phyloP scores from a whole-genome alignment of 2,329 filamentous ascomycete species.

The Colletotrichum lini region DNA sequence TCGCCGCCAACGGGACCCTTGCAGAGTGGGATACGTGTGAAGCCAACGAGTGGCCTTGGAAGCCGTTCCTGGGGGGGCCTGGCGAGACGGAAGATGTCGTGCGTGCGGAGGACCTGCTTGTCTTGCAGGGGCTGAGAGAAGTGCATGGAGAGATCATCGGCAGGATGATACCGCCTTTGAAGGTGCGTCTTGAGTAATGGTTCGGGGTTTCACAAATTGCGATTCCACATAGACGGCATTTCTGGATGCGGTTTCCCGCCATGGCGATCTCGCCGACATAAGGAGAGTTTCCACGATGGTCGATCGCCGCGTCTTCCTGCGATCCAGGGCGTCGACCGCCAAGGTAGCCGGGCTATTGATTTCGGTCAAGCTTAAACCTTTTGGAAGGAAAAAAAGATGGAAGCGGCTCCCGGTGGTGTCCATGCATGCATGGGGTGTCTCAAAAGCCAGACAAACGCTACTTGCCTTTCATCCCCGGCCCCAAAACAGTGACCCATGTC shows the following conservation, averaged over 20 bases:
- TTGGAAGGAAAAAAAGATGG: not conserved
- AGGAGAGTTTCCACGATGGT: not conserved
- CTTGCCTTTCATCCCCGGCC: no score
- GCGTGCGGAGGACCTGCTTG: constrained; percentile 21
- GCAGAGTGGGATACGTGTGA: constrained; percentile 47
- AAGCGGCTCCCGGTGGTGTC: not conserved
- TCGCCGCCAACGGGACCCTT: constrained; percentile 45
- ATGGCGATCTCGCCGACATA: constrained; percentile 15
- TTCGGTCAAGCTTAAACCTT: constrained; percentile 18
- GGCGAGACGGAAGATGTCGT: constrained; percentile 9
- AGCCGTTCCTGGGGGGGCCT: constrained; percentile 8
- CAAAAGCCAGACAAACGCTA: no score
- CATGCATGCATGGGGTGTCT: no score
- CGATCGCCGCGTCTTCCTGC: not conserved
- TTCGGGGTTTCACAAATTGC: not conserved
- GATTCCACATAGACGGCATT: not conserved
- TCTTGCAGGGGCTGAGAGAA: constrained; percentile 25
- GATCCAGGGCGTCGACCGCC: constrained; percentile 17
- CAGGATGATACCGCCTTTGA: constrained; percentile 24
- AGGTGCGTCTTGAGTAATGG: constrained; percentile 23
- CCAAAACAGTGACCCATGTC: no score
- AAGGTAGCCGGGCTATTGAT: constrained; percentile 13
- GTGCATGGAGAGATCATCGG: constrained; percentile 35
- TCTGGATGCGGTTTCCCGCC: constrained; percentile 19
- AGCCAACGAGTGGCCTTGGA: constrained; percentile 49